A percentile compares a stretch with the other conserved stretches of the same genome.
Conservation (phyloP, 768 basidiomycete species). For the Leccinum incarnatum region DNA sequence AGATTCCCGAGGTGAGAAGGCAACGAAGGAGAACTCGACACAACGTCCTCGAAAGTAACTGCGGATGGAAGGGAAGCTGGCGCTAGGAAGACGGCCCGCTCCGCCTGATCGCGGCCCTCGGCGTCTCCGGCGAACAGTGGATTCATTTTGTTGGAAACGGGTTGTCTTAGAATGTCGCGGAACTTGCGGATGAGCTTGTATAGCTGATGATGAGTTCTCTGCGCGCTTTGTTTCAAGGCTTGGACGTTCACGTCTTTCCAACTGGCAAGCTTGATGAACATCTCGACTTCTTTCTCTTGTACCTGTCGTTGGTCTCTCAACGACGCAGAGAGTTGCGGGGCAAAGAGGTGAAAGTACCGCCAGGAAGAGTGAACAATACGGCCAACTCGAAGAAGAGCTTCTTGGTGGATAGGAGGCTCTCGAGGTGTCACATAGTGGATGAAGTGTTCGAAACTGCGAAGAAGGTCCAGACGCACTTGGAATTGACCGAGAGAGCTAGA, state of each 20-base stretch:
- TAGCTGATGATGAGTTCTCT: slow-evolving; percentile 84
- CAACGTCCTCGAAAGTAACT: slow-evolving; percentile 1
- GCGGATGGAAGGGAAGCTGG: neutral
- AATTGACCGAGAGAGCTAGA: slow-evolving; percentile 85
- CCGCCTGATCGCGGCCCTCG: slow-evolving; percentile 28
- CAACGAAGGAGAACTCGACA: neutral
- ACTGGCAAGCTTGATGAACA: slow-evolving; percentile 91
- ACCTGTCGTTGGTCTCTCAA: slow-evolving; percentile 53
- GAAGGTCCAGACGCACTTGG: slow-evolving; percentile 57
- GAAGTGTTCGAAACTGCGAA: slow-evolving; percentile 65
- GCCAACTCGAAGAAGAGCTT: slow-evolving; percentile 47
- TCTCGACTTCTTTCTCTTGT: slow-evolving; percentile 78
- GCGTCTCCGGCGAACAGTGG: slow-evolving; percentile 35
- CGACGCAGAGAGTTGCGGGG: slow-evolving; percentile 41
- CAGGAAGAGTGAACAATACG: slow-evolving; percentile 60
- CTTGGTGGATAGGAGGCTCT: slow-evolving; percentile 30
- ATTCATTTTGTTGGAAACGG: slow-evolving; percentile 45
- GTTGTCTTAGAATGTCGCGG: slow-evolving; percentile 82
- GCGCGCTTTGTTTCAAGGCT: slow-evolving; percentile 88
- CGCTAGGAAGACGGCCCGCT: slow-evolving; percentile 8
- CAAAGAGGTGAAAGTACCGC: slow-evolving; percentile 63
- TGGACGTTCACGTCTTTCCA: slow-evolving; percentile 98
- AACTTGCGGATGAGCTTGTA: slow-evolving; percentile 91
- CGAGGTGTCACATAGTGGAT: slow-evolving; percentile 35
- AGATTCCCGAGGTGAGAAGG: slow-evolving; percentile 48